These are phyloP conservation scores for Citrus medica DNA, from an alignment of 345 rosid genomes.

Conservation along the genomic window DNA sequence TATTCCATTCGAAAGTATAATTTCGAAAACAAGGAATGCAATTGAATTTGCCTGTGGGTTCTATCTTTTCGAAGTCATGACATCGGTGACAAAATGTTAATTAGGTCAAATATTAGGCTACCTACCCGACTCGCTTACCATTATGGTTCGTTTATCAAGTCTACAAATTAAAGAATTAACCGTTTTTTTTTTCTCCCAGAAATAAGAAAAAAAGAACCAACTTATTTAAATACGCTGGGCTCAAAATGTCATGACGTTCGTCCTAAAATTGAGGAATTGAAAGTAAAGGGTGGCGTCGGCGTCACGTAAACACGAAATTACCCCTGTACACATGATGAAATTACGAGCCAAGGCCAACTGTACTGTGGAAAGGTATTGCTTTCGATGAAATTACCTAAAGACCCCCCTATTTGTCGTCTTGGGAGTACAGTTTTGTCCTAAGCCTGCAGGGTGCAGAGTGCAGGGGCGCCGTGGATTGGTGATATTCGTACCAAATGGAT, in stretches of 20 bases:
- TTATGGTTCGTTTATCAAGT: neutral
- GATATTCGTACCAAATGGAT: no score
- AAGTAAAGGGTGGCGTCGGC: neutral
- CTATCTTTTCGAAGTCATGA: neutral
- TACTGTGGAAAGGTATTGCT: no score
- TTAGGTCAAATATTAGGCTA: neutral
- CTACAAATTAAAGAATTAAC: neutral
- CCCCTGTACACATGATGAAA: no score
- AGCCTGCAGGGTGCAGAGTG: no score
- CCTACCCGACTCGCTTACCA: neutral
- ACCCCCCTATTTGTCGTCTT: no score
- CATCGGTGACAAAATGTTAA: neutral
- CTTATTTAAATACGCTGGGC: neutral
- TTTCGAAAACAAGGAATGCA: no score
- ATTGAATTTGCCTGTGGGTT: neutral
- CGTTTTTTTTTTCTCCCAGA: no score
- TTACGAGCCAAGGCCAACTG: no score
- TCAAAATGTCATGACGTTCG: neutral
- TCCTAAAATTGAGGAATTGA: neutral
- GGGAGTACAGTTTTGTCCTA: no score
- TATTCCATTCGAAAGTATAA: neutral
- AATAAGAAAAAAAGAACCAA: no score
- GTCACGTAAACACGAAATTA: neutral
- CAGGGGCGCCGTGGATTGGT: no score
- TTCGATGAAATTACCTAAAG: no score